A percentile compares a stretch with the other conserved stretches of the same genome.
These are phyloP conservation scores for Pichia sp. DNA, from an alignment of 1,139 yeast species.

Conservation along the genomic window DNA sequence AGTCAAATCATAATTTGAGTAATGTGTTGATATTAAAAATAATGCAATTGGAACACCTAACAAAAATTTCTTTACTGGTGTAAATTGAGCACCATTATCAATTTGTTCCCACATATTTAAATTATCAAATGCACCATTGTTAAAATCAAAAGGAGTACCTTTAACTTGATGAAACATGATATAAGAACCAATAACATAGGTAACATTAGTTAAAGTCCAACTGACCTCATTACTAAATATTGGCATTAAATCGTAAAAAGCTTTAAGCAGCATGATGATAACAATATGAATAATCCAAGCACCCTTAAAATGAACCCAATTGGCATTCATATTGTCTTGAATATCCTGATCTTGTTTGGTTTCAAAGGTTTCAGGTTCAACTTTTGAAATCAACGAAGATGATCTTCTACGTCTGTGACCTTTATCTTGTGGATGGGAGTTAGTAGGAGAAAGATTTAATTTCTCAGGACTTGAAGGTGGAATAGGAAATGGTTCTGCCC, in stretches of 20 bases:
- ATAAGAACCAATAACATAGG: slow-evolving; percentile 86
- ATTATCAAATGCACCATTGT: slow-evolving; percentile 93
- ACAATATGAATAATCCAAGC: slow-evolving; percentile 95
- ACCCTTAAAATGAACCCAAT: slow-evolving; percentile 93
- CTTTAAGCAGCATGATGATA: slow-evolving; percentile 63
- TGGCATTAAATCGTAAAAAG: slow-evolving; percentile 72
- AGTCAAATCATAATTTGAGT: slow-evolving; percentile 75
- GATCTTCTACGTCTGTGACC: slow-evolving; percentile 48
- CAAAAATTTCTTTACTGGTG: slow-evolving; percentile 91
- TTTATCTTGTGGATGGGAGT: slow-evolving; percentile 21
- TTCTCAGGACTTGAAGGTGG: slow-evolving; percentile 28
- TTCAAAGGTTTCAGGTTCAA: slow-evolving; percentile 88
- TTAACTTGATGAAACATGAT: slow-evolving; percentile 95
- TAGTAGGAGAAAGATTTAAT: slow-evolving; percentile 18
- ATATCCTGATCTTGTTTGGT: slow-evolving; percentile 89
- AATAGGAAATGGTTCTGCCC: slow-evolving; percentile 23
- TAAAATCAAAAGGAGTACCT: slow-evolving; percentile 96
- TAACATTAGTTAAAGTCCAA: slow-evolving; percentile 90
- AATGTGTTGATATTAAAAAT: slow-evolving; percentile 84
- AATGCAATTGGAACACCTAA: slow-evolving; percentile 85
- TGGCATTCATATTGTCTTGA: slow-evolving; percentile 84
- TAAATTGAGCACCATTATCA: slow-evolving; percentile 94
- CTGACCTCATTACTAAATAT: slow-evolving; percentile 75
- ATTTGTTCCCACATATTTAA: slow-evolving; percentile 99
- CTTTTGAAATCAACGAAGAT: slow-evolving; percentile 72